phyloP scores from a whole-genome alignment of 768 basidiomycete genomes.

The Asterophora parasitica region DNA sequence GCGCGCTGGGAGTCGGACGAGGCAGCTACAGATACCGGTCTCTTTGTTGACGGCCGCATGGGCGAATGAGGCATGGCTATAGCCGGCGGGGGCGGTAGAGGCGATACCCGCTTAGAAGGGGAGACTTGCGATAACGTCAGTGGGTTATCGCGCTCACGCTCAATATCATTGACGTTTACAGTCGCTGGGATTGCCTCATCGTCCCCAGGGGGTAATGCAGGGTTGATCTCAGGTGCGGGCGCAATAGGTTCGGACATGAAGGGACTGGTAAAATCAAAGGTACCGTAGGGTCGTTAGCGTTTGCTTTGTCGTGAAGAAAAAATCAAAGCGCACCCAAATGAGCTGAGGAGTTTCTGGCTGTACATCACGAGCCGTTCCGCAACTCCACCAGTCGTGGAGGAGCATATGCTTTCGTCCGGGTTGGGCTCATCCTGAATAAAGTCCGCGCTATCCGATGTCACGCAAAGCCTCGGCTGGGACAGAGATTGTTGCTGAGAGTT shows the following conservation, averaged over 20 bases:
- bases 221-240: constrained; percentile 6
- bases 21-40: constrained; percentile 27
- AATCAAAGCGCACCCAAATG: constrained; percentile 38
- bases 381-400: constrained; percentile 29
- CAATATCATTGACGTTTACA: constrained; percentile 6
- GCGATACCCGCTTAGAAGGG: constrained; percentile 26
- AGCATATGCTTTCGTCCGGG: constrained; percentile 25
- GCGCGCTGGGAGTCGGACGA: background rate
- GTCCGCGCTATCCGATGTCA: constrained; percentile 8
- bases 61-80: constrained; percentile 28
- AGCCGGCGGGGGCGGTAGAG: constrained; percentile 9
- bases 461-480: background rate
- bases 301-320: constrained; percentile 1
- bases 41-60: constrained; percentile 43
- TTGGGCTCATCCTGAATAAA: constrained; percentile 10
- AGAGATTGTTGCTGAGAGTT: constrained; percentile 1
- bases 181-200: constrained; percentile 3
- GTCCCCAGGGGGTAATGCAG: constrained; percentile 7
- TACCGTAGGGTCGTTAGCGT: constrained; percentile 9
- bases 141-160: constrained; percentile 14
- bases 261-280: constrained; percentile 15
- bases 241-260: background rate
- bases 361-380: constrained; percentile 47
- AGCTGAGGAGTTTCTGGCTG: constrained; percentile 39
- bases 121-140: constrained; percentile 52